Percentiles rank a stretch among this genome's conserved stretches.
These are phyloP conservation scores for Hypoxylon trugodes DNA, from an alignment of 495 filamentous ascomycete species.

Conservation along the genomic window DNA sequence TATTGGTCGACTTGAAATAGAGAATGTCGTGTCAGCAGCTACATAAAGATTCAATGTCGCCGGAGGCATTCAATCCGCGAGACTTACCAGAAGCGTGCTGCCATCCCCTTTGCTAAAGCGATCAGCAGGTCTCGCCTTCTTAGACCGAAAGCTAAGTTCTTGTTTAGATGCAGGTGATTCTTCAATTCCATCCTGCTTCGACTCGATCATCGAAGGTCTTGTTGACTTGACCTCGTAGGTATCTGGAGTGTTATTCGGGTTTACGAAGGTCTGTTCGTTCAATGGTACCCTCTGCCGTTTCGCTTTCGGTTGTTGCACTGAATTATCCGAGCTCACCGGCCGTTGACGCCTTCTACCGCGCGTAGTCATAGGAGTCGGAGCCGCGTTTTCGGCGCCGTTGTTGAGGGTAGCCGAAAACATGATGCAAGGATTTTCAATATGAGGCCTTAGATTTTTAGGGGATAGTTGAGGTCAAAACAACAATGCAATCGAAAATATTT, in stretches of 20 bases:
- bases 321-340: constrained; percentile 69
- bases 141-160: constrained; percentile 69
- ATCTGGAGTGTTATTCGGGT: constrained; percentile 55
- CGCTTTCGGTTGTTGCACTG: constrained; percentile 69
- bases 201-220: constrained; percentile 49
- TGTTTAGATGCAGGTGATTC: constrained; percentile 50
- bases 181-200: constrained; percentile 57
- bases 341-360: constrained; percentile 72
- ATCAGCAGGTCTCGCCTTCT: constrained; percentile 64
- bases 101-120: constrained; percentile 66
- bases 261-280: constrained; percentile 61
- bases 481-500: constrained; percentile 28
- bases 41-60: background rate
- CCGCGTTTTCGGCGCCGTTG: constrained; percentile 48
- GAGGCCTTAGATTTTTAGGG: constrained; percentile 17
- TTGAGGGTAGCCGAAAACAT: constrained; percentile 71
- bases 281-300: constrained; percentile 67
- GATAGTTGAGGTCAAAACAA: constrained; percentile 19
- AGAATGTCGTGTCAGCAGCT: constrained; percentile 33
- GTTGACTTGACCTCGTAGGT: constrained; percentile 58
- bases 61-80: constrained; percentile 2
- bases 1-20: constrained; percentile 80
- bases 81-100: constrained; percentile 69
- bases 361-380: constrained; percentile 60
- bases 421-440: constrained; percentile 30